phyloP scores from a whole-genome alignment of 2,329 filamentous ascomycete species.

The Pyrenophora seminiperda region DNA sequence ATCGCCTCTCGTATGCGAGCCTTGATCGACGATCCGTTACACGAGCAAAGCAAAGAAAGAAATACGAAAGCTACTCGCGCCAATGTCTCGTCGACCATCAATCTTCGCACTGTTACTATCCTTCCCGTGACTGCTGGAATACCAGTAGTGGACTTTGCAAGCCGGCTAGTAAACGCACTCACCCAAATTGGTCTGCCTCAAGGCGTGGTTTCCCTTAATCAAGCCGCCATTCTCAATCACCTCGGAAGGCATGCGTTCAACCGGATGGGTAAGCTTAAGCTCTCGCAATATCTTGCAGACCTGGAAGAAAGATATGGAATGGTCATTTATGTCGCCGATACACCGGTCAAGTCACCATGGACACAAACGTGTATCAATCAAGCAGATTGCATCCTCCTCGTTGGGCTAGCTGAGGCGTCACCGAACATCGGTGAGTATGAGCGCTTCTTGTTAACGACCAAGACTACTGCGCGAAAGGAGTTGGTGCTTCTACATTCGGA shows the following conservation, averaged over 20 bases:
- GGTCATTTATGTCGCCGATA: conserved; percentile 94
- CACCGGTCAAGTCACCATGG: conserved; percentile 96
- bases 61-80: conserved; percentile 61
- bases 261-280: conserved; percentile 93
- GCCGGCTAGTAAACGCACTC: conserved; percentile 82
- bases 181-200: conserved; percentile 87
- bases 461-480: conserved; percentile 93
- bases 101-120: conserved; percentile 89
- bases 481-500: conserved; percentile 89
- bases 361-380: conserved; percentile 97
- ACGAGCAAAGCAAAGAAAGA: conserved; percentile 67
- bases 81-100: conserved; percentile 82
- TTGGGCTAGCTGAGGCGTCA: conserved; percentile 88
- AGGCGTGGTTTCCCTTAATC: conserved; percentile 89
- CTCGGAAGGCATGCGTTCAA: conserved; percentile 95
- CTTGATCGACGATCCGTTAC: conserved; percentile 79
- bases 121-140: conserved; percentile 89
- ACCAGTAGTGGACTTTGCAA: conserved; percentile 93
- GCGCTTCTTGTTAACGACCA: conserved; percentile 92
- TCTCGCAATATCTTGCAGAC: conserved; percentile 94
- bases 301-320: conserved; percentile 96
- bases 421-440: conserved; percentile 95
- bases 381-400: conserved; percentile 92
- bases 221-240: conserved; percentile 92
- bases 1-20: conserved; percentile 94